phyloP scores from a whole-genome alignment of 1,284 basidiomycete genomes.

The Stygiomarasmius scandens region DNA sequence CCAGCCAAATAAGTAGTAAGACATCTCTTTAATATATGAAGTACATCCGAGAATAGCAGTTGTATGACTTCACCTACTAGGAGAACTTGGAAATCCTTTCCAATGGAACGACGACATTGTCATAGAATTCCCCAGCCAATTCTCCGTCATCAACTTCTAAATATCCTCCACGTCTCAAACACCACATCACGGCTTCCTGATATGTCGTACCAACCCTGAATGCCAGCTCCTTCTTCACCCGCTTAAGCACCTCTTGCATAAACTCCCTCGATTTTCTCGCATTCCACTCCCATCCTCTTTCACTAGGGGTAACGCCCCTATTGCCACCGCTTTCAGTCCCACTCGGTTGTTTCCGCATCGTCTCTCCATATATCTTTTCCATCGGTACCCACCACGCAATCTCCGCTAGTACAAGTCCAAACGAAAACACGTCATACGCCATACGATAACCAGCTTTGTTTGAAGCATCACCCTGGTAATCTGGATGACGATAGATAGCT shows the following conservation, averaged over 20 bases:
- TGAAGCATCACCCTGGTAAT: slow-evolving; percentile 9
- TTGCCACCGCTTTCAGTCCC: not conserved
- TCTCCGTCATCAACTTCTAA: slow-evolving; percentile 1
- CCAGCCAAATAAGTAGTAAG: too few relatives aligned
- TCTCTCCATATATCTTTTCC: slow-evolving; percentile 6
- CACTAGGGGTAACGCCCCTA: not conserved
- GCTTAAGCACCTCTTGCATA: slow-evolving; percentile 7
- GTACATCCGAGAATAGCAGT: too few relatives aligned
- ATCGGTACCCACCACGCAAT: slow-evolving; percentile 16
- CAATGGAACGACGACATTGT: slow-evolving; percentile 12
- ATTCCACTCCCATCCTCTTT: not conserved
- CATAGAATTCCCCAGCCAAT: slow-evolving; percentile 11
- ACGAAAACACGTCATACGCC: slow-evolving; percentile 14
- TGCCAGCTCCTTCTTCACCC: slow-evolving; percentile 7
- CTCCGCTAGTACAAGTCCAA: slow-evolving; percentile 11
- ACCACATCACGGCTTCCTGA: slow-evolving; percentile 12
- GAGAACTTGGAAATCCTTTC: not conserved
- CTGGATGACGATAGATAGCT: slow-evolving; percentile 13
- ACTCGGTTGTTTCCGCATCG: slow-evolving; percentile 4
- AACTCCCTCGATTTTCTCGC: not conserved
- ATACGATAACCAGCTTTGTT: slow-evolving; percentile 9
- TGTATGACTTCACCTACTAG: too few relatives aligned
- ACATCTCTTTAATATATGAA: too few relatives aligned
- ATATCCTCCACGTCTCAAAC: slow-evolving; percentile 1
- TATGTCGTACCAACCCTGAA: slow-evolving; percentile 9